A percentile compares a stretch with the other conserved stretches of the same genome.
These are phyloP conservation scores for Backusella sp. DNA, from an alignment of 192 early-diverging fungal genomes.

Conservation along the genomic window DNA sequence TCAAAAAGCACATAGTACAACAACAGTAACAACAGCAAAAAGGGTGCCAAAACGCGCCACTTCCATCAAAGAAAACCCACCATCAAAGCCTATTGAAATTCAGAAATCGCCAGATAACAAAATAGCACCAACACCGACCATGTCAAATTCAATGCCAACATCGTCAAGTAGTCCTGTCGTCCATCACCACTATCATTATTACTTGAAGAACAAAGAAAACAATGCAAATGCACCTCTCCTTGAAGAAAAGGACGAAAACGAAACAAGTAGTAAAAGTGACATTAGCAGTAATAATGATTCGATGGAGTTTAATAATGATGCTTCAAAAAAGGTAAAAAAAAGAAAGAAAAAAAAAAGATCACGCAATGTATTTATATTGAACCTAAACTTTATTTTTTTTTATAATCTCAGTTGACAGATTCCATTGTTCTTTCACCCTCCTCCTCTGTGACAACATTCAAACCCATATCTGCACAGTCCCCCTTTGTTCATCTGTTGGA, in stretches of 20 bases:
- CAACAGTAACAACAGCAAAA: neutral
- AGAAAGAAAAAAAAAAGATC: neutral
- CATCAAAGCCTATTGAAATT: neutral
- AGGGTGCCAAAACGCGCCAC: neutral
- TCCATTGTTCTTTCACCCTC: neutral
- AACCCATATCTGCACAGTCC: neutral
- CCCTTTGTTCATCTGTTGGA: slow-evolving; percentile 47
- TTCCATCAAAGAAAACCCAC: neutral
- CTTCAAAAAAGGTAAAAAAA: neutral
- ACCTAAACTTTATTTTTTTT: neutral
- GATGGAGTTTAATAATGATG: neutral
- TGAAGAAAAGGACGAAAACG: neutral
- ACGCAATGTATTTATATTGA: neutral
- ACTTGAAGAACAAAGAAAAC: slow-evolving; percentile 8
- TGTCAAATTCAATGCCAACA: slow-evolving; percentile 13
- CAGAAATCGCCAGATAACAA: neutral
- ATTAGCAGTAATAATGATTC: neutral
- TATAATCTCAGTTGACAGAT: neutral
- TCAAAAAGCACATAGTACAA: neutral
- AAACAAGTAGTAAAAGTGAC: neutral
- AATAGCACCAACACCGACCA: neutral
- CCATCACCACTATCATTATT: slow-evolving; percentile 31
- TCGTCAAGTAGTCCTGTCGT: slow-evolving; percentile 2
- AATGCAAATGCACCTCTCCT: neutral
- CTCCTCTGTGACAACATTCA: slow-evolving; percentile 1